Base-by-base conservation (phyloP, 257 asterid species). In the Lavandula angustifolia region DNA sequence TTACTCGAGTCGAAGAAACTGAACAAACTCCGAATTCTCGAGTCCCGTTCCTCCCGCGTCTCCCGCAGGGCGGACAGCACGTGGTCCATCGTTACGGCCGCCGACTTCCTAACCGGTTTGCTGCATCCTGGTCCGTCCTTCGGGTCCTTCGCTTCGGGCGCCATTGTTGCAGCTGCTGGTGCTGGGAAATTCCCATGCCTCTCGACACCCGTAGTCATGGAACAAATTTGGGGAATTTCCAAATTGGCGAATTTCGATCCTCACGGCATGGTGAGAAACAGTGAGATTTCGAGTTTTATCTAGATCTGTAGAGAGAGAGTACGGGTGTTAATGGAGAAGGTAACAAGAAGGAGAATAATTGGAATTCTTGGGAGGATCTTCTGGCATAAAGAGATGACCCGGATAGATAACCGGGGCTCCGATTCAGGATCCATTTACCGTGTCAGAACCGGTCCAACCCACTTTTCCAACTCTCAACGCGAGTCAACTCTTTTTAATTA, bases 61-160 rank as follows among this genome's bases (percentile, higher is more conserved):
- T 94, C 99, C 59, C 94, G 60, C 67, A 91, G 59, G 33, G 98
- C 98, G 64, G 95, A 77, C 3, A 88, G 64, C 18, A 94, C 99
- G 66, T 94, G 98, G 81, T 88, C 98, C 73, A 94, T 75, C 29
- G 98, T 76, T 0, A 88, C 79, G 41, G 94, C 98, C 0, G 95
- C 98, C 44, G 96, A 83, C 29, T 83, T 90, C 67, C 76, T 80
- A 49, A 90, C 96, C 71, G 98, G 92, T 65, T 90, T 84, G 78
- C 96, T 81, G 80, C 87, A 79, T 44, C 83, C 94, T 60, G 86
- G 55, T 70, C 80, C 82, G 76, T 77, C 64, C 48, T 72, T 69
- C 27, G 67, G 62, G 56, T 56, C 75, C 1, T 64, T 67, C 13
- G 56, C 47, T 47, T 58, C 76, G 60, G 78, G 46, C 74, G 78